Conservation (phyloP, 2,329 filamentous ascomycete genomes). For the Sphaerulina musiva region DNA sequence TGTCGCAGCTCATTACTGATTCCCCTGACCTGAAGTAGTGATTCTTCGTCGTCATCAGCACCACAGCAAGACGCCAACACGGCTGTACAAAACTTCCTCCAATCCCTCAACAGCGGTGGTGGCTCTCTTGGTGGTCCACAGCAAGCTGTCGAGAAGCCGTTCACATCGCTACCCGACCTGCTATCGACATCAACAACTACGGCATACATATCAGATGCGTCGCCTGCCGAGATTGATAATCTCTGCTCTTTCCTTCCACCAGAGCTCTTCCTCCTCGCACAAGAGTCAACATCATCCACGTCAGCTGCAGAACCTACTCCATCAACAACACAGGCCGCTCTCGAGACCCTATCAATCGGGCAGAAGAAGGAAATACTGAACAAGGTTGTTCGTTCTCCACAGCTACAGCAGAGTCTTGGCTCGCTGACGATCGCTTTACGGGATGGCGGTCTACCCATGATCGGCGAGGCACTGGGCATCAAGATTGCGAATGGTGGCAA, state of each 20-base stretch:
- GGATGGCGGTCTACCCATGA: slow-evolving; percentile 82
- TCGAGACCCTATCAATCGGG: slow-evolving; percentile 62
- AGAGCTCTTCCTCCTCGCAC: slow-evolving; percentile 67
- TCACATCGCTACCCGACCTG: slow-evolving; percentile 79
- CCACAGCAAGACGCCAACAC: slow-evolving; percentile 57
- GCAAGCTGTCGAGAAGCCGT: slow-evolving; percentile 56
- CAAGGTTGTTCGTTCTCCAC: slow-evolving; percentile 78
- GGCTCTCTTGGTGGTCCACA: slow-evolving; percentile 35
- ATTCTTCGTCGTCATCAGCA: slow-evolving; percentile 37
- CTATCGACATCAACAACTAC: slow-evolving; percentile 72
- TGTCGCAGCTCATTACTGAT: slow-evolving; percentile 13
- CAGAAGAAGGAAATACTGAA: slow-evolving; percentile 77
- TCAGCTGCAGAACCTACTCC: slow-evolving; percentile 54
- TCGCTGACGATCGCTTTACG: slow-evolving; percentile 81
- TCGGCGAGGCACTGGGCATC: slow-evolving; percentile 78
- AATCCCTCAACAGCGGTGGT: slow-evolving; percentile 61
- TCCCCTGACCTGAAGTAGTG: slow-evolving; percentile 17
- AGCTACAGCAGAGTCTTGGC: slow-evolving; percentile 79
- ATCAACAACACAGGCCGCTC: slow-evolving; percentile 64
- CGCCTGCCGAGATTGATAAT: slow-evolving; percentile 59
- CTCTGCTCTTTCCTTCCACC: slow-evolving; percentile 75
- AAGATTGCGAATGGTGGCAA: slow-evolving; percentile 79
- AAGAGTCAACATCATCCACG: slow-evolving; percentile 52
- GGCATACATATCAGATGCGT: slow-evolving; percentile 64
- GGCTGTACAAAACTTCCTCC: slow-evolving; percentile 80